Evolutionary conservation across 1,284 basidiomycete species (phyloP).

Genomic region (Marasmius tenuissimus): DNA sequence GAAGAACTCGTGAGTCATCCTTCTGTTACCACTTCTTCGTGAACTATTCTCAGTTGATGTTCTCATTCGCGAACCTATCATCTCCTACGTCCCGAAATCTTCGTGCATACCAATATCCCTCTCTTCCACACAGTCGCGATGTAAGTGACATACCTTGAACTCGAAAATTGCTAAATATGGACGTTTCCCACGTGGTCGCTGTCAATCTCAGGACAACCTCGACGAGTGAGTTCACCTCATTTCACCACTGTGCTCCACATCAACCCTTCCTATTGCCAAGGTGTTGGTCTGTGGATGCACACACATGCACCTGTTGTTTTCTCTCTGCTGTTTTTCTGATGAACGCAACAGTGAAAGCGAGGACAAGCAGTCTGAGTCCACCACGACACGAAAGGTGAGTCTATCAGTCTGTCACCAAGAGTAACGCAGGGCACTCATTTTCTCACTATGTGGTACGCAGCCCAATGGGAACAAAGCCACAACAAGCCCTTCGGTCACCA

Average conservation of each 20-base stretch:
- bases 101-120: background rate
- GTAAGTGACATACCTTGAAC: background rate
- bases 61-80: background rate
- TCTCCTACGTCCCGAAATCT: background rate
- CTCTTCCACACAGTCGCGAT: background rate
- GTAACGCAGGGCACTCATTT: background rate
- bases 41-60: background rate
- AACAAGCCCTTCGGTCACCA: constrained; percentile 15
- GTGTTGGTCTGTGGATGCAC: constrained; percentile 23
- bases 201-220: background rate
- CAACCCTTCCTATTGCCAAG: constrained; percentile 3
- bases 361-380: constrained; percentile 20
- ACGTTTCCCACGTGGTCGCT: background rate
- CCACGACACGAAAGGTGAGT: background rate
- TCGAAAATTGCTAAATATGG: background rate
- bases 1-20: constrained; percentile 3
- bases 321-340: constrained; percentile 56
- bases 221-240: background rate
- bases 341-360: constrained; percentile 46
- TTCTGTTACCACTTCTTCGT: background rate
- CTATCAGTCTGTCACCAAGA: constrained; percentile 5
- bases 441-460: background rate
- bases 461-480: constrained; percentile 1
- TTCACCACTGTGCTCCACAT: constrained; percentile 18
- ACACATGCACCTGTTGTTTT: constrained; percentile 50